Evolutionary conservation across 1,284 basidiomycete genomes (phyloP).

Genomic region (Meira miltonrushii): DNA sequence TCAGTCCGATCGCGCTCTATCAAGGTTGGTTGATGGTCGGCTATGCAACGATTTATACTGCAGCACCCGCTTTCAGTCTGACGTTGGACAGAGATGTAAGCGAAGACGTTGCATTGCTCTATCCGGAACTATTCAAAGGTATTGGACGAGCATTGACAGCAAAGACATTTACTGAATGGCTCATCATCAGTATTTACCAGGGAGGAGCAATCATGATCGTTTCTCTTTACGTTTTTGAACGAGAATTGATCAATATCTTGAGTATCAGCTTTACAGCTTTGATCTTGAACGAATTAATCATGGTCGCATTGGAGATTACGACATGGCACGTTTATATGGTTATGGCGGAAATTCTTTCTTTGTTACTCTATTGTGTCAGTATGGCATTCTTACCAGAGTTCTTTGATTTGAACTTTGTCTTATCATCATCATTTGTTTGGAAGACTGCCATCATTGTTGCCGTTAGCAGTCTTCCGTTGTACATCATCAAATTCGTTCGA

Average conservation of each 20-base stretch:
- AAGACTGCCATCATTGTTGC: conserved; percentile 84
- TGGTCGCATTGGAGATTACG: conserved; percentile 96
- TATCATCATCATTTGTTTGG: conserved; percentile 83
- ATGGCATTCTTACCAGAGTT: conserved; percentile 93
- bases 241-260: conserved; percentile 95
- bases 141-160: conserved; percentile 70
- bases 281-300: conserved; percentile 94
- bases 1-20: conserved; percentile 95
- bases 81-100: conserved; percentile 93
- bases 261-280: conserved; percentile 95
- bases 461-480: conserved; percentile 80
- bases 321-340: conserved; percentile 99
- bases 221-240: conserved; percentile 91
- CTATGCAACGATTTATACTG: conserved; percentile 95
- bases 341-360: conserved; percentile 80
- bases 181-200: conserved; percentile 96
- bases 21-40: conserved; percentile 94
- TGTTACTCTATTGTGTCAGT: conserved; percentile 81
- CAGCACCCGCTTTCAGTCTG: conserved; percentile 96
- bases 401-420: conserved; percentile 90
- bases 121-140: conserved; percentile 97
- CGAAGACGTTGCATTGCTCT: conserved; percentile 87
- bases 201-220: conserved; percentile 98
- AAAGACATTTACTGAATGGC: conserved; percentile 97
- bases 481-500: conserved; percentile 80